Base-by-base conservation (phyloP, 228 moss, liverwort and hornwort genomes). In the Sphagnum magellanicum region DNA sequence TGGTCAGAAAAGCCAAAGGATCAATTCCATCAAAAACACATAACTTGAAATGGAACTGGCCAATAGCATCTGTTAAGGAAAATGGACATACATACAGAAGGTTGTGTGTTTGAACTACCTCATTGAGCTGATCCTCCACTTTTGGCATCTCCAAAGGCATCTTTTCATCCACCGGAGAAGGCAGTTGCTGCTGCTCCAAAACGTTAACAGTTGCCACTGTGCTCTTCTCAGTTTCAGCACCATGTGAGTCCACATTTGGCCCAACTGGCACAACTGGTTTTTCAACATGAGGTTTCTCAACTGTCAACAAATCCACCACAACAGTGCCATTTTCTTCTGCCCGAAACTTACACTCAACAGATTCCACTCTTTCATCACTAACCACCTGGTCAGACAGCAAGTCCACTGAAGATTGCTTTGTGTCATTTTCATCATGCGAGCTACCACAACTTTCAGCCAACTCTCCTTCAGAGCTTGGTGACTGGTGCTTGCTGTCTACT, bases 111-210 rank as follows among this genome's bases (percentile, higher is more conserved):
- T 32, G 32, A 50, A 16, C 48, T 51, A 71, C 70, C 61, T 71
- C 70, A 61, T 71, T 52, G 10, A 71, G 70, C 62, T 71, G 70
- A 61, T 71, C 70, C 49, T 71, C 70, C 61, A 71, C 50, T 50
- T 7, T 62, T 51, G 61, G 70, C 14, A 50, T 11, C 15, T 52
- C 49, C 10, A 49, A 61, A 15, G 16, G 6, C 12, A 8, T 49
- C 15, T 49, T 8, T 16, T 61, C 50, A n/a, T 50, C 61, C 5
- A 50, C 48, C 50, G 68, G 32, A 47, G 46, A 53, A 7, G 51
- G 47, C 6, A 50, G 70, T 16, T 50, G n/a, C 49, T 61, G 61
- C 6, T 15, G 13, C 11, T 15, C 55, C 11, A 63, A 14, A 5
- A 14, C 48, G 16, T 61, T 50, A 50, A 50, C 60, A 50, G 7